A percentile compares a stretch with the other conserved stretches of the same genome.
These are phyloP conservation scores for Selaginella moellendorffii DNA, from an alignment of 75 land plant genomes.

Conservation along the genomic window DNA sequence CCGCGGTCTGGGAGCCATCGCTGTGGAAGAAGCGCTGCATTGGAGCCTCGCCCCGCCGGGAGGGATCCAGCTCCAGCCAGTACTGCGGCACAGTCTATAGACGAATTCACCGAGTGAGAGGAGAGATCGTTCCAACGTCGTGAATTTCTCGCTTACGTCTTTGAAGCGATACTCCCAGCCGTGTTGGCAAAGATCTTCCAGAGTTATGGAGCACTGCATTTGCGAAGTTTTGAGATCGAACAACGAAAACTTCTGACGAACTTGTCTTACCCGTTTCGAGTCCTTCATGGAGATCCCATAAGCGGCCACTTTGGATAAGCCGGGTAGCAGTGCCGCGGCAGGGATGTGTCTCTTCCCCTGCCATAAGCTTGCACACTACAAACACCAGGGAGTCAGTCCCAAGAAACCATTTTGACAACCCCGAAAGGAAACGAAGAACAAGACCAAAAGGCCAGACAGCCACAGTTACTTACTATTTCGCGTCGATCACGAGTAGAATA, in stretches of 20 bases:
- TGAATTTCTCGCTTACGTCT: conserved; percentile 27
- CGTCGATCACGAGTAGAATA: too few species aligned
- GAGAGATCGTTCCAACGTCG: too few species aligned
- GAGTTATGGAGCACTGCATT: conserved; percentile 35
- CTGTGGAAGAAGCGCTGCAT: conserved; percentile 62
- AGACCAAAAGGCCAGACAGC: not conserved
- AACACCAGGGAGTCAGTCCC: not conserved
- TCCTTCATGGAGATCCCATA: conserved; percentile 41
- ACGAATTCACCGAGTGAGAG: not conserved
- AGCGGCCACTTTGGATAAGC: conserved; percentile 33
- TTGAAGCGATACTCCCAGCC: conserved; percentile 53
- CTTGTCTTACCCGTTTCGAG: conserved; percentile 44
- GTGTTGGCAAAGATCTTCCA: conserved; percentile 55
- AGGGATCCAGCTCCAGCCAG: conserved; percentile 62
- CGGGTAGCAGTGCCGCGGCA: conserved; percentile 20
- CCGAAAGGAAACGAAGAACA: not conserved
- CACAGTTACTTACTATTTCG: too few species aligned
- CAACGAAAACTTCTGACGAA: too few species aligned
- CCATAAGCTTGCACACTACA: conserved; percentile 42
- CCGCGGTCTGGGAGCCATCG: conserved; percentile 52
- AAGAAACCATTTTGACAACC: not conserved
- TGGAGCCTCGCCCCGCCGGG: conserved; percentile 34
- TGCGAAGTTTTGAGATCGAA: not conserved
- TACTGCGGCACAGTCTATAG: conserved; percentile 46
- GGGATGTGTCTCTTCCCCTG: conserved; percentile 56